phyloP scores from a whole-genome alignment of 2,329 filamentous ascomycete species.

The Monosporascus sp. region DNA sequence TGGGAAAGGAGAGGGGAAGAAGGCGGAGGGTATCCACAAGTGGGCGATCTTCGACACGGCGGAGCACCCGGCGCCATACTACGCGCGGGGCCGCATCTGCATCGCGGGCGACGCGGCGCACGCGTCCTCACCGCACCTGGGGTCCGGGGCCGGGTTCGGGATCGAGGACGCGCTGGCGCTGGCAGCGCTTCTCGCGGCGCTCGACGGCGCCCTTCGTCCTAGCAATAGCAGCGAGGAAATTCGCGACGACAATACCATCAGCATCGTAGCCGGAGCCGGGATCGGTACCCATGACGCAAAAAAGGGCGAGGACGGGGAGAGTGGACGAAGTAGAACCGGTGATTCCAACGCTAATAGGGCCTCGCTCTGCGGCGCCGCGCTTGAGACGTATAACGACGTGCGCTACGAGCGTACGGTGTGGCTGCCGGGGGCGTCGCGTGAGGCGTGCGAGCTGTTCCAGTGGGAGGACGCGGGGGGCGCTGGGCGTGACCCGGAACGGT shows the following conservation, averaged over 20 bases:
- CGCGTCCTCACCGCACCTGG: conserved; percentile 49
- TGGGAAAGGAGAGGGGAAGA: no score
- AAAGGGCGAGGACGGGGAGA: neutral
- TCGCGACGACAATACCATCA: no score
- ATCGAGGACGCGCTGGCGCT: conserved; percentile 49
- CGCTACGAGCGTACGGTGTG: conserved; percentile 26
- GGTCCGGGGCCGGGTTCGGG: conserved; percentile 50
- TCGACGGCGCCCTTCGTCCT: neutral
- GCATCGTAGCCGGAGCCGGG: no score
- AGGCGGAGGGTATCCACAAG: conserved; percentile 32
- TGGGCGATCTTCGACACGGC: conserved; percentile 52
- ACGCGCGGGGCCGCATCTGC: conserved; percentile 38
- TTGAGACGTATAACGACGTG: conserved; percentile 21
- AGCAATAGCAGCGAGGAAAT: no score
- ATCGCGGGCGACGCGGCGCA: conserved; percentile 54
- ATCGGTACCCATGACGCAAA: no score
- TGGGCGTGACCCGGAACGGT: conserved; percentile 13
- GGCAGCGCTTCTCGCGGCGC: conserved; percentile 27
- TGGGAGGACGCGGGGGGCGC: conserved; percentile 17
- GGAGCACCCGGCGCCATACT: conserved; percentile 40
- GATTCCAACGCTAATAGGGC: neutral
- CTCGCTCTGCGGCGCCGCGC: conserved; percentile 17
- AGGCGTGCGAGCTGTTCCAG: conserved; percentile 26
- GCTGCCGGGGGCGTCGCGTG: conserved; percentile 24
- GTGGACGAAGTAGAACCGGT: neutral